Evolutionary conservation across 192 early-diverging fungal genomes (phyloP), one percentile per base, ranked within the genome.

Genomic region (Cladochytrium replicatum): DNA sequence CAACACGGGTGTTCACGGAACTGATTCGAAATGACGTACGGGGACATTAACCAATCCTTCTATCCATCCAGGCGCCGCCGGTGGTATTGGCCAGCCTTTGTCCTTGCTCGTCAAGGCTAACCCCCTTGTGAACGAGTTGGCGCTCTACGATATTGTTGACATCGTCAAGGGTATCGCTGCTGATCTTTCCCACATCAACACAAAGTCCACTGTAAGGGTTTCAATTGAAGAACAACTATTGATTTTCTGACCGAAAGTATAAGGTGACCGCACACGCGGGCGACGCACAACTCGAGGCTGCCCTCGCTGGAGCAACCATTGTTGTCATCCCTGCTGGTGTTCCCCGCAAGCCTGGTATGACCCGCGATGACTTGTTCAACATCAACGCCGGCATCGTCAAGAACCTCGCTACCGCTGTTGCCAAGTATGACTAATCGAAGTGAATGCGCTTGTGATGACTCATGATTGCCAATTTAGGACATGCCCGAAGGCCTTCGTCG

Each of bases 61-160:
- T n/a, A n/a, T n/a, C n/a, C n/a, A n/a, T n/a, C n/a, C n/a, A 47
- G 80, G 80, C 45, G 80, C 80, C 23, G 75, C 80, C 41, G 57
- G 57, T 46, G 57, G 57, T 28, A 59, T 59, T 37, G 57, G 57
- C 27, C 57, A 59, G 41, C 62, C 57, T 15, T 34, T 59, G 4
- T 41, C 57, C 8, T 51, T 59, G 25, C 38, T 59, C 22, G 24
- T 59, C 17, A 59, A 59, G 54, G 50, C 25, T 6, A 27, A 59
- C 61, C 57, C 58, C 29, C 23, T 52, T 7, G 57, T 59, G 19
- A 32, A 39, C 3, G 57, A 59, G 29, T 60, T 59, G 4, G 17
- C 57, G 13, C 53, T 59, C 21, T 59, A 64, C 58, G 57, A 59
- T 61, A 46, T 59, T 41, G 57, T 59, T 2, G 63, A 59, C 53